These are phyloP conservation scores for Prunus dulcis DNA, from an alignment of 306 rosid species.

Conservation along the genomic window DNA sequence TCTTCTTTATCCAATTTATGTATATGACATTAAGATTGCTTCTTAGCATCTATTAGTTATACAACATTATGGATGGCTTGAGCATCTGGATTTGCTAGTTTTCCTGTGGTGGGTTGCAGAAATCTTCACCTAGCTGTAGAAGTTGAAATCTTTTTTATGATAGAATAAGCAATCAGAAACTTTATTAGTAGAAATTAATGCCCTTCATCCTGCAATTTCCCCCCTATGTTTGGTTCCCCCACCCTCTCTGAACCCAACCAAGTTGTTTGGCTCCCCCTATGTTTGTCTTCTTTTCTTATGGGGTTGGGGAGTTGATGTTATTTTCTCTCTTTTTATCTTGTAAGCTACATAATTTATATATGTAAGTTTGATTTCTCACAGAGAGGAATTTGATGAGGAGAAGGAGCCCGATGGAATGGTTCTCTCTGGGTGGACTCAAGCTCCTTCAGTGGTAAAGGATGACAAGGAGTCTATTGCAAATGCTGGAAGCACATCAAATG, in stretches of 20 bases:
- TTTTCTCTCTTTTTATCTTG: background rate
- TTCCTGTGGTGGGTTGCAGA: background rate
- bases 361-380: constrained; percentile 23
- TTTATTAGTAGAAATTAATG: background rate
- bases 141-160: background rate
- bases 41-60: background rate
- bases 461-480: constrained; percentile 45
- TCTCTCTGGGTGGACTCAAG: constrained; percentile 83
- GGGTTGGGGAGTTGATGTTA: background rate
- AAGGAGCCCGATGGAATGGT: constrained; percentile 97
- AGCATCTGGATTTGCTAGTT: background rate
- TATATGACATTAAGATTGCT: background rate
- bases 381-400: constrained; percentile 97
- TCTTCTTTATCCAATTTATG: constrained; percentile 6
- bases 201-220: background rate
- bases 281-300: background rate
- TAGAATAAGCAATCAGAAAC: background rate
- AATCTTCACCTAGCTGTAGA: background rate
- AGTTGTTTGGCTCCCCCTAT: too few relatives aligned
- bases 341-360: background rate
- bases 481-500: constrained; percentile 55
- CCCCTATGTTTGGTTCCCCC: background rate
- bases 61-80: background rate
- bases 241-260: background rate
- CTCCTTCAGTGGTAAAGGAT: constrained; percentile 47